phyloP scores from a whole-genome alignment of 768 basidiomycete species.

The Lenzites betulinus region DNA sequence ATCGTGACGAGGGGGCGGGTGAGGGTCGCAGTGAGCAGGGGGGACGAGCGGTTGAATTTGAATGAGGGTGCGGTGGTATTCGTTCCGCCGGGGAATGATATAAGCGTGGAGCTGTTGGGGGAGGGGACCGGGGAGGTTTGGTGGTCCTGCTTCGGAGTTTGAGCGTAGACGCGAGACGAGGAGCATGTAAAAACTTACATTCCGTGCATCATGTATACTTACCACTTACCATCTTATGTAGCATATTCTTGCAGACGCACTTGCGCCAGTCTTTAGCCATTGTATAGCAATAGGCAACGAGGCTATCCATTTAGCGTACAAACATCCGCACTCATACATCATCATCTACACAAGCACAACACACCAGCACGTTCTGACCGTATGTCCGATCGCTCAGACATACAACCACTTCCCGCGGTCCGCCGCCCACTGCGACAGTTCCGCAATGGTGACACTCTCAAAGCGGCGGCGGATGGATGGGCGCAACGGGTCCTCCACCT shows the following conservation, averaged over 20 bases:
- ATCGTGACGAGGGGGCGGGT: constrained; percentile 27
- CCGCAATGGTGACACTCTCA: constrained; percentile 41
- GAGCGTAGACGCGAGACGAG: not conserved
- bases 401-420: constrained; percentile 62
- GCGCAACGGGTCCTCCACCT: constrained; percentile 10
- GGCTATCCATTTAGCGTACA: not conserved
- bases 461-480: constrained; percentile 40
- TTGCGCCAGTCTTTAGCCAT: too few species aligned
- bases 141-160: constrained; percentile 27
- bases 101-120: constrained; percentile 18
- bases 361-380: not conserved
- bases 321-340: not conserved
- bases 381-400: constrained; percentile 37
- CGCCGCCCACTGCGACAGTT: constrained; percentile 55
- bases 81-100: constrained; percentile 26
- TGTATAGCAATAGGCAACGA: not conserved
- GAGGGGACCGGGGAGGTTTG: constrained; percentile 25
- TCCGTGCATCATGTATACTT: not conserved
- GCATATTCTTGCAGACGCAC: too few species aligned
- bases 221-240: not conserved
- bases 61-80: constrained; percentile 27
- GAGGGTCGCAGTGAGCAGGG: constrained; percentile 13
- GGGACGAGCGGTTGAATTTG: constrained; percentile 17
- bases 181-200: not conserved
- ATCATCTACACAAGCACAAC: not conserved